Base-by-base conservation (phyloP, 805 yeast genomes). In the Barnettozyma sucrosica region DNA sequence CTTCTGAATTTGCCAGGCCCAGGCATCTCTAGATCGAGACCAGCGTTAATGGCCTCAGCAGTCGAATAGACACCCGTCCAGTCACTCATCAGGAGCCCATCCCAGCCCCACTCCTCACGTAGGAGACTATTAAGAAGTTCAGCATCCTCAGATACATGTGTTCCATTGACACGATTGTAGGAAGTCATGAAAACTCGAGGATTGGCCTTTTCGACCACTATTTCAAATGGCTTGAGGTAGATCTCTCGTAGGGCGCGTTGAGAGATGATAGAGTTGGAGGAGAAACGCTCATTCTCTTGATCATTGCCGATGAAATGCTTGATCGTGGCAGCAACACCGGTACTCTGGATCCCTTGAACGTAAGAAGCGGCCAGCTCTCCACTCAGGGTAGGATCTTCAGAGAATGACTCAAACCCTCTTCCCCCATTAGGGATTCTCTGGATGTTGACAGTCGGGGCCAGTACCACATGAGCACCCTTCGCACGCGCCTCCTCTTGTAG, bases 11-110 rank as follows among this genome's bases (percentile, higher is more conserved):
- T 63, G 3, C 80, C 63, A 11, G 79, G 75, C 16, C 85, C 85
- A 0, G 86, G 86, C 82, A 79, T 78, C 58, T 81, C 85, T 53
- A 81, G 61, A 59, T 79, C 81, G 47, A 80, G 65, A 3, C 85
- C 85, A 23, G 78, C 77, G 26, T 72, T 70, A 36, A 80, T 59
- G 9, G 81, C 58, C 37, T 67, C 73, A 32, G 64, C 66, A 32
- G 67, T 66, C 14, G 80, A 68, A 57, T 74, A 79, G 14, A 71
- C 69, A 14, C 85, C 86, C 52, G 61, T 71, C 85, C 85, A 80
- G 62, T 80, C 86, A 20, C 80, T 72, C 80, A 80, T 77, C 19
- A 72, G 61, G 44, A 71, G 55, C 25, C 85, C 85, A 4, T 74
- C 62, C 64, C 70, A 80, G 2, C 68, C 68, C 83, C 83, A 80